Conservation (phyloP, 2,329 filamentous ascomycete species). For the Sporothrix euskadiensis region DNA sequence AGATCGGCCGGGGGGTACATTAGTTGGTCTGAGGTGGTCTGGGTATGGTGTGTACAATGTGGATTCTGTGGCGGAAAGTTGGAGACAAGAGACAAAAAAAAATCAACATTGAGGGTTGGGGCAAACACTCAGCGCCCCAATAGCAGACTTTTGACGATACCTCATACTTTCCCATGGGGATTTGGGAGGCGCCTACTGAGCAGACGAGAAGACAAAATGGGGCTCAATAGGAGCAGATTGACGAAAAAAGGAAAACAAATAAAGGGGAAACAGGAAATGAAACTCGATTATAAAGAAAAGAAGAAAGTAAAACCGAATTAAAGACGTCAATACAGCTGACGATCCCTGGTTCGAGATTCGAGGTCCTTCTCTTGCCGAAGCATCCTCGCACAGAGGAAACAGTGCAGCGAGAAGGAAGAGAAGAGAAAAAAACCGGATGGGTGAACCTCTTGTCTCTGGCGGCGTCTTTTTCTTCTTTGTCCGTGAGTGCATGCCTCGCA, state of each 20-base stretch:
- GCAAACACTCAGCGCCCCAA: constrained; percentile 11
- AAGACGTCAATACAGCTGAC: not conserved
- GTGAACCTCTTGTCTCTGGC: not conserved
- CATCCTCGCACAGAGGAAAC: not conserved
- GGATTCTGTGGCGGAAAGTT: constrained; percentile 10
- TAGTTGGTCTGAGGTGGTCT: not conserved
- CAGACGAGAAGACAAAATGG: not conserved
- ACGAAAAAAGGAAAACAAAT: not conserved
- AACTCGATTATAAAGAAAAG: not conserved
- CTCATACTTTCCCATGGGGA: not conserved
- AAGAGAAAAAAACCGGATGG: not conserved
- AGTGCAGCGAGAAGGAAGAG: not conserved
- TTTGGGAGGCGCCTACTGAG: not conserved
- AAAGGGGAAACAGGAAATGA: not conserved
- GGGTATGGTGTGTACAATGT: not conserved
- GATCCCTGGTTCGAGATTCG: not conserved
- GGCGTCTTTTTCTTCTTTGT: constrained; percentile 12
- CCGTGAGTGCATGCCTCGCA: not conserved
- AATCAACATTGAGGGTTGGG: constrained; percentile 4
- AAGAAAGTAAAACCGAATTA: not conserved
- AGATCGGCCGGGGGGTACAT: constrained; percentile 4
- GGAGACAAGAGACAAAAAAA: constrained; percentile 1
- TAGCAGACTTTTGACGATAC: not conserved
- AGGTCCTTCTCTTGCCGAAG: not conserved
- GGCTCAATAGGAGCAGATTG: not conserved